phyloP scores from a whole-genome alignment of 352 stramenopile species.

The Phytopythium boreale region DNA sequence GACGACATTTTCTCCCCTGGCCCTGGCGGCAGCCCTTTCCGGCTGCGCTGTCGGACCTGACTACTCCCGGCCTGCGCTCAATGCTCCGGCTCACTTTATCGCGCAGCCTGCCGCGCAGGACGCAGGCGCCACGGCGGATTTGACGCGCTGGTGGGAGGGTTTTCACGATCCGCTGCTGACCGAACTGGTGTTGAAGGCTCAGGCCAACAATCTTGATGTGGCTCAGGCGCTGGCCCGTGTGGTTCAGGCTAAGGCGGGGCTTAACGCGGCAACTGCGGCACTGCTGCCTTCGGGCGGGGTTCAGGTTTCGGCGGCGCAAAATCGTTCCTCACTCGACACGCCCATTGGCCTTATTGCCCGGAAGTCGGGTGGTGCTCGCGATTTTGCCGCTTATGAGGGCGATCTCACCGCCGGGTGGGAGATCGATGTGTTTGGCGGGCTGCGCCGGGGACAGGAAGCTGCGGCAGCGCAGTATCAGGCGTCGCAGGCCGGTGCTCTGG shows the following conservation, averaged over 20 bases:
- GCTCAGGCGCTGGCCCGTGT: conserved; percentile 2
- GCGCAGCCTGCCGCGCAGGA: conserved; percentile 1
- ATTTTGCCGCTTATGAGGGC: conserved; percentile 4
- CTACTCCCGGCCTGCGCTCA: conserved; percentile 2
- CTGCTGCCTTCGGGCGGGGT: conserved; percentile 2
- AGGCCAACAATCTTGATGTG: conserved; percentile 4
- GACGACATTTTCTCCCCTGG: conserved; percentile 3
- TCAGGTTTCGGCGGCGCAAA: conserved; percentile 3
- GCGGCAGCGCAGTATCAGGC: conserved; percentile 2
- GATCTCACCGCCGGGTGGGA: conserved; percentile 2
- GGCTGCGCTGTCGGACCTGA: conserved; percentile 2
- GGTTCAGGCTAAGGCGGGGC: conserved; percentile 2
- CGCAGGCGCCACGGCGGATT: conserved; percentile 2
- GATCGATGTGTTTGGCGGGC: conserved; percentile 3
- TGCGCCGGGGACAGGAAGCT: conserved; percentile 2
- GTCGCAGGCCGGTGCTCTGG: conserved; percentile 2
- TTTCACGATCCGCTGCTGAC: conserved; percentile 3
- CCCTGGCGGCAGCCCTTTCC: conserved; percentile 2
- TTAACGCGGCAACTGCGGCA: conserved; percentile 3
- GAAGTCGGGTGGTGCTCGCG: conserved; percentile 2
- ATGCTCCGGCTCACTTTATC: conserved; percentile 4
- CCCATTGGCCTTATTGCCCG: conserved; percentile 3
- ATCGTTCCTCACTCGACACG: conserved; percentile 3
- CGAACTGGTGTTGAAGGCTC: conserved; percentile 3
- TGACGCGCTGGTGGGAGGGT: conserved; percentile 2